Base-by-base conservation (phyloP, 2,329 filamentous ascomycete genomes). In the Bisporella sp. region DNA sequence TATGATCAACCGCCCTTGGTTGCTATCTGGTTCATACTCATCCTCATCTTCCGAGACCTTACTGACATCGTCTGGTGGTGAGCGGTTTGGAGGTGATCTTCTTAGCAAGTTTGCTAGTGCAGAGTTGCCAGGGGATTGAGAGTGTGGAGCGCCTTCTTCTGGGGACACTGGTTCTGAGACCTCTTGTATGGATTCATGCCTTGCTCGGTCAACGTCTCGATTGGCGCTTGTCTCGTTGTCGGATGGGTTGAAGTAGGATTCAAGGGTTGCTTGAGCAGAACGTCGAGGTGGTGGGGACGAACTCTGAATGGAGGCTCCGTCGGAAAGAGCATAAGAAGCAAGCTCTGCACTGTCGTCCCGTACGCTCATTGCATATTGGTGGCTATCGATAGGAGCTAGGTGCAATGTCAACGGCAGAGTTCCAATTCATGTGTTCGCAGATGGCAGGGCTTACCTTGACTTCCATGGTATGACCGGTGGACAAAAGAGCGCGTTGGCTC, bases 331-430 rank as follows among this genome's bases (percentile, higher is more conserved):
- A 65, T 91, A 89, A 13, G 81, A 89, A 41, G 90, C 90, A 50
- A 96, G 75, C 68, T 95, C 89, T 47, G 89, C 88, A 2, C 90
- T 95, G 64, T 93, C 85, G 68, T 93, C 85, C 56, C 90, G 85
- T 40, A 96, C 85, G 57, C 83, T 87, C 52, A 84, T 81, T 33
- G 88, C 86, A 67, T 88, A 87, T 59, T 88, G 81, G 13, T 81
- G 78, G 59, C 81, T 85, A 64, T 92, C 87, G 68, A 79, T 64
- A 13, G 76, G 75, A 39, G 71, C 75, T 79, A 56, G 21, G 21
- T 21, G 21, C 21, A 21, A 21, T 21, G 21, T 21, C 21, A 21
- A 21, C 21, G 21, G 21, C 21, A 21, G 21, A 21, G 21, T 21
- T 21, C 21, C 21, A 21, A 21, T 21, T 21, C 21, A 21, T 21